Percentiles rank a stretch among this genome's conserved stretches.
phyloP scores from a whole-genome alignment of 192 early-diverging fungal genomes.

The Piromyces finnis region DNA sequence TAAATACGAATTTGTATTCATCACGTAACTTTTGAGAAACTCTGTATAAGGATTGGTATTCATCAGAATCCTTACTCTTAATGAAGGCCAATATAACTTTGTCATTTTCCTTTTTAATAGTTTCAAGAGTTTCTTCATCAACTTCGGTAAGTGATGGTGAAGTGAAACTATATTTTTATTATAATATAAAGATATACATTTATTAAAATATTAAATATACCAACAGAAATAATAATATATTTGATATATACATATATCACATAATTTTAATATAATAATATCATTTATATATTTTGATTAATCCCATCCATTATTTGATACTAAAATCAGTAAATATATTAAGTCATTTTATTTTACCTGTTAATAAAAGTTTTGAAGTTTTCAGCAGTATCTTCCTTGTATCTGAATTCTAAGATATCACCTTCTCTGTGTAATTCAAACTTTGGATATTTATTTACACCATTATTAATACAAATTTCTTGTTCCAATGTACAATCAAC shows the following conservation, averaged over 20 bases:
- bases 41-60: neutral
- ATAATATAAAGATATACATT: no score
- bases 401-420: neutral
- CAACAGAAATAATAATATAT: no score
- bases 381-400: neutral
- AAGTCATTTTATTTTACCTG: neutral
- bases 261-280: no score
- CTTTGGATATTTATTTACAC: neutral
- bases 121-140: neutral
- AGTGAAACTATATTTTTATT: neutral
- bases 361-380: neutral
- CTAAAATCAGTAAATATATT: no score
- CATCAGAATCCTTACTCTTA: neutral
- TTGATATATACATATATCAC: no score
- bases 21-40: neutral
- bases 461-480: neutral
- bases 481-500: neutral
- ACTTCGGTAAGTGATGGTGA: neutral
- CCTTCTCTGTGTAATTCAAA: neutral
- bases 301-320: no score
- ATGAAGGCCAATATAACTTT: neutral
- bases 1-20: neutral
- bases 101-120: neutral
- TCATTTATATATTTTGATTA: no score
- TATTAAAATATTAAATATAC: no score